Percentiles rank a stretch among this genome's conserved stretches.
Evolutionary conservation across 2,329 filamentous ascomycete species (phyloP).

Genomic region (Penicillium hordei): DNA sequence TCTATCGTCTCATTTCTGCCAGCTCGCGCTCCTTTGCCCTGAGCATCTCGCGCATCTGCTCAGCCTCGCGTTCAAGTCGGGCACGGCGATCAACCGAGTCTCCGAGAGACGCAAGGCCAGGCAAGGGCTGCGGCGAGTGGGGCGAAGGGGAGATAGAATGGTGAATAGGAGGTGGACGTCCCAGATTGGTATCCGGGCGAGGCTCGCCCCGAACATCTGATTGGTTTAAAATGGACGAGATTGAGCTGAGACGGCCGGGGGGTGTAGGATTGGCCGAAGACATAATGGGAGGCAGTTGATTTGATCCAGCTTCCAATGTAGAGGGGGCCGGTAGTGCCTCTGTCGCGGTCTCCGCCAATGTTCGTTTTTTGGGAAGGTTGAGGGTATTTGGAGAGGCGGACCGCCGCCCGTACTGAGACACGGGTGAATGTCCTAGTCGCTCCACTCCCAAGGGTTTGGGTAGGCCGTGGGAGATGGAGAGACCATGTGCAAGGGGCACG

Average conservation of each 20-base stretch:
- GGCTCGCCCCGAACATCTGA: constrained; percentile 36
- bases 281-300: constrained; percentile 43
- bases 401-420: constrained; percentile 33
- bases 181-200: constrained; percentile 43
- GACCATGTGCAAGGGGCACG: constrained; percentile 31
- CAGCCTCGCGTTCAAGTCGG: constrained; percentile 69
- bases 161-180: constrained; percentile 32
- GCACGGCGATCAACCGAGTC: constrained; percentile 63
- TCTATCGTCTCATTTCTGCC: constrained; percentile 50
- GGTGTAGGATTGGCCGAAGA: constrained; percentile 35
- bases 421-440: constrained; percentile 31
- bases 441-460: constrained; percentile 35
- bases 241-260: constrained; percentile 68
- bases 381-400: constrained; percentile 34
- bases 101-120: constrained; percentile 49
- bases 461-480: constrained; percentile 23
- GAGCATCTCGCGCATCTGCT: constrained; percentile 71
- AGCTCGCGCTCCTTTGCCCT: constrained; percentile 73
- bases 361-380: constrained; percentile 38
- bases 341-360: constrained; percentile 35
- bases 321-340: constrained; percentile 31
- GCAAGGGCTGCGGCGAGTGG: constrained; percentile 30
- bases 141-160: constrained; percentile 24
- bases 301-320: constrained; percentile 36
- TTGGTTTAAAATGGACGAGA: constrained; percentile 73